Conservation (phyloP, 352 stramenopile species). For the Pythium dissimile region DNA sequence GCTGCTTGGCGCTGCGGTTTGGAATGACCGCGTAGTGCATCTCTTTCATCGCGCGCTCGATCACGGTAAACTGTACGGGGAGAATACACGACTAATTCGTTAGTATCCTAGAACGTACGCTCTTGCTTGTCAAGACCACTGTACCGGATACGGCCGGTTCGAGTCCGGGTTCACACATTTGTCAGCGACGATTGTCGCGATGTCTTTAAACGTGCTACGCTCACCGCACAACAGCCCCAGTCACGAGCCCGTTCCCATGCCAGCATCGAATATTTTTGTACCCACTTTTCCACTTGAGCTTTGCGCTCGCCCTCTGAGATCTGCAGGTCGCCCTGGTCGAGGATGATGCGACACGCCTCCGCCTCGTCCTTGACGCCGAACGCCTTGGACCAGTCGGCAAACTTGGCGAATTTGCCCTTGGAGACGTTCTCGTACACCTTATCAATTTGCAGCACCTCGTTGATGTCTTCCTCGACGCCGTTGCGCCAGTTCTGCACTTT, state of each 20-base stretch:
- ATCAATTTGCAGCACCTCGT: slow-evolving; percentile 97
- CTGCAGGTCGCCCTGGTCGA: slow-evolving; percentile 97
- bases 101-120: neutral
- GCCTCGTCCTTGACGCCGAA: slow-evolving; percentile 93
- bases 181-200: slow-evolving; percentile 95
- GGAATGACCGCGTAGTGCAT: slow-evolving; percentile 95
- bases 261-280: neutral
- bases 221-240: too few relatives aligned
- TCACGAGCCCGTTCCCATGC: neutral
- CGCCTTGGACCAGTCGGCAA: slow-evolving; percentile 90
- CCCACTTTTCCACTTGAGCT: slow-evolving; percentile 88
- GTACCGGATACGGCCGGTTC: slow-evolving; percentile 93
- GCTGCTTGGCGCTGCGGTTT: slow-evolving; percentile 95
- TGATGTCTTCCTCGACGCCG: slow-evolving; percentile 96
- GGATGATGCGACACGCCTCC: slow-evolving; percentile 91
- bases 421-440: slow-evolving; percentile 98
- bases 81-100: too few relatives aligned
- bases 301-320: slow-evolving; percentile 95
- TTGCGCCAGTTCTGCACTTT: slow-evolving; percentile 99
- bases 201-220: slow-evolving; percentile 92
- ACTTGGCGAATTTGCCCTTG: slow-evolving; percentile 95
- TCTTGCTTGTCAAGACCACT: neutral
- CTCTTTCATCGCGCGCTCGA: slow-evolving; percentile 96
- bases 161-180: slow-evolving; percentile 97
- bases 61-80: slow-evolving; percentile 82